Conservation (phyloP, 345 rosid genomes). For the Sisymbrium altissimum region DNA sequence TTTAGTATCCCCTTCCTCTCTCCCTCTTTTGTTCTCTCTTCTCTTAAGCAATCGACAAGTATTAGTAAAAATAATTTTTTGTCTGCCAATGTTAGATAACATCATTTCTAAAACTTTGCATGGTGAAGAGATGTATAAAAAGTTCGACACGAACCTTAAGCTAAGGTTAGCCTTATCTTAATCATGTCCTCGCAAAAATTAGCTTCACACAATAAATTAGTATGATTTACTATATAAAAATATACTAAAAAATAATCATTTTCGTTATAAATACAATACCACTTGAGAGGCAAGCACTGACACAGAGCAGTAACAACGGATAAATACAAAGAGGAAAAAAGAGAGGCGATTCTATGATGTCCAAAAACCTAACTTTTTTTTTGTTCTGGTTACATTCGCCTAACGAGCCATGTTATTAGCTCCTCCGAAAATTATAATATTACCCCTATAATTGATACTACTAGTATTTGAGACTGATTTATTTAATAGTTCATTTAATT, state of each 20-base stretch:
- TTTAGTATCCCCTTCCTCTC: neutral
- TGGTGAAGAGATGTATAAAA: neutral
- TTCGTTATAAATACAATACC: no score
- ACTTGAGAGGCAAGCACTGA: neutral
- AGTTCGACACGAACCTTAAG: neutral
- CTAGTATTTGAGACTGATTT: neutral
- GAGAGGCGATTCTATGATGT: neutral
- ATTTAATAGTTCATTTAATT: neutral
- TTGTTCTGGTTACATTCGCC: neutral
- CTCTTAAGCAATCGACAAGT: conserved; percentile 3
- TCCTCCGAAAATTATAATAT: no score
- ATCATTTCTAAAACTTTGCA: neutral
- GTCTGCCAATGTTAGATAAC: neutral
- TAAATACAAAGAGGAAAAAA: neutral
- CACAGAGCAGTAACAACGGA: neutral
- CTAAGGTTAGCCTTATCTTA: neutral
- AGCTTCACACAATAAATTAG: neutral
- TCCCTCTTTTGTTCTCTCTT: neutral
- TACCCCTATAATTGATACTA: neutral
- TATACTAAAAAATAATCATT: neutral
- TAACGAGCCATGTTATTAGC: neutral
- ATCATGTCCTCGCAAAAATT: neutral
- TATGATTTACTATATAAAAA: no score
- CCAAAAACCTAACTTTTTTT: no score
- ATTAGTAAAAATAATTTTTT: neutral